phyloP scores from a whole-genome alignment of 2,329 filamentous ascomycete species.

The Daldinia eschscholtzii region DNA sequence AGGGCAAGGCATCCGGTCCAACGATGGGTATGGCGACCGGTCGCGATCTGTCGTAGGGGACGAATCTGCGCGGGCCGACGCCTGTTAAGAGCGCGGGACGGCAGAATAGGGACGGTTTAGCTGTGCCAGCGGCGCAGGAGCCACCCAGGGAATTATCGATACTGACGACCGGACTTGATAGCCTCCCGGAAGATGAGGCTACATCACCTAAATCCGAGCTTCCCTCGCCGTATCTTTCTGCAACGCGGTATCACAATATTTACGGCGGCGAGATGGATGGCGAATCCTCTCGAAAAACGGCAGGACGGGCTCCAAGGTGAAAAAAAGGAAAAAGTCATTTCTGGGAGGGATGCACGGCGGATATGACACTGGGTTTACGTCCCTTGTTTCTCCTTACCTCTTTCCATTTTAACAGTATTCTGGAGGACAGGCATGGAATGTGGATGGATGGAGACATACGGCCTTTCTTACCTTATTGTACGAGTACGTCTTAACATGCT shows the following conservation, averaged over 20 bases:
- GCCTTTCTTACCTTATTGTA: constrained; percentile 28
- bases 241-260: constrained; percentile 17
- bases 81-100: neutral
- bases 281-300: constrained; percentile 23
- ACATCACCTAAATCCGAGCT: neutral
- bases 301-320: neutral
- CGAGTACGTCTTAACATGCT: constrained; percentile 26
- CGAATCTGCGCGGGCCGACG: constrained; percentile 23
- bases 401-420: neutral
- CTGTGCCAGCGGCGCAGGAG: neutral
- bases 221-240: constrained; percentile 5
- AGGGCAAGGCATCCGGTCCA: constrained; percentile 58
- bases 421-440: constrained; percentile 7
- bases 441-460: neutral
- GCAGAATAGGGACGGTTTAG: neutral
- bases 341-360: constrained; percentile 14
- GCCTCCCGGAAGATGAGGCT: neutral
- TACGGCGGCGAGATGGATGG: constrained; percentile 22
- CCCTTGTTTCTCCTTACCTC: constrained; percentile 10
- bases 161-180: neutral
- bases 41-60: constrained; percentile 63
- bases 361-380: constrained; percentile 23
- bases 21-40: constrained; percentile 64
- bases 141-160: constrained; percentile 4
- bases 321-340: neutral